Evolutionary conservation across 768 basidiomycete species (phyloP).

Genomic region (Kwoniella bestiolae): DNA sequence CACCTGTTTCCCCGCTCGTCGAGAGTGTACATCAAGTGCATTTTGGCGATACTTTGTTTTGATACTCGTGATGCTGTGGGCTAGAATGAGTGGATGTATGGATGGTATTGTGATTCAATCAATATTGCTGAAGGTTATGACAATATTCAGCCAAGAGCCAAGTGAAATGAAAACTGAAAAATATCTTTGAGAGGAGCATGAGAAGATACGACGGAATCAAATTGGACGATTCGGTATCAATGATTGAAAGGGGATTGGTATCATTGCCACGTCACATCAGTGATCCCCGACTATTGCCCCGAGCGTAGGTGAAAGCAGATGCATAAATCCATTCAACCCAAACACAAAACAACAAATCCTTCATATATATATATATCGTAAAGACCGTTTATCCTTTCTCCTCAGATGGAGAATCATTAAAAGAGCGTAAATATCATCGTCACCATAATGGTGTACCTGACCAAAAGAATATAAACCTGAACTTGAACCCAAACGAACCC

Average conservation of each 20-base stretch:
- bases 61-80: neutral
- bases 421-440: slow-evolving; percentile 4
- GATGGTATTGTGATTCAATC: neutral
- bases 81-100: neutral
- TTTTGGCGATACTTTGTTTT: slow-evolving; percentile 56
- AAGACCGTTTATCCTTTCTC: neutral
- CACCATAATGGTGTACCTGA: neutral
- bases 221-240: neutral
- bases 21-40: slow-evolving; percentile 92
- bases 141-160: too few relatives aligned
- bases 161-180: too few relatives aligned
- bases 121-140: too few relatives aligned
- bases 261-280: slow-evolving; percentile 4
- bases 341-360: neutral
- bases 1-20: slow-evolving; percentile 56
- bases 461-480: neutral
- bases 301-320: neutral
- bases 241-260: neutral
- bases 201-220: slow-evolving; percentile 10
- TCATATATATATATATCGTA: slow-evolving; percentile 7
- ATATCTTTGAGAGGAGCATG: too few relatives aligned
- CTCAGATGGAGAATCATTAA: neutral
- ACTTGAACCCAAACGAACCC: neutral
- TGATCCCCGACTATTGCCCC: neutral
- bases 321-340: neutral